These are phyloP conservation scores for Licmophora abbreviata DNA, from an alignment of 108 stramenopile genomes.

Conservation along the genomic window DNA sequence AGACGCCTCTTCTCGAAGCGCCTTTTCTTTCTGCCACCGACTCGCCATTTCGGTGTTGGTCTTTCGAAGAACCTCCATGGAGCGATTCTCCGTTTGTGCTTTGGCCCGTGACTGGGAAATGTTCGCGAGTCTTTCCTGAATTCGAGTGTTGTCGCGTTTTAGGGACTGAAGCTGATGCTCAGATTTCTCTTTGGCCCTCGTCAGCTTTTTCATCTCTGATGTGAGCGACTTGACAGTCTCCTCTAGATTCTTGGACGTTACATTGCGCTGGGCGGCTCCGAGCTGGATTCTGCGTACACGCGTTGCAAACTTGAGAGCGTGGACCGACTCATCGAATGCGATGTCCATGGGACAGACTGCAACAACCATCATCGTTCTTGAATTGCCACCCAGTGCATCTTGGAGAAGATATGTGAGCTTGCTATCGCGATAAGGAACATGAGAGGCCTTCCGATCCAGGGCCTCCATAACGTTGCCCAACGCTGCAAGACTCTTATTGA, in stretches of 20 bases:
- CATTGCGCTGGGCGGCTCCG: slow-evolving; percentile 81
- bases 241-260: slow-evolving; percentile 82
- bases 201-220: slow-evolving; percentile 61
- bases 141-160: slow-evolving; percentile 69
- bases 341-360: slow-evolving; percentile 82
- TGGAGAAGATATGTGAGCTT: slow-evolving; percentile 94
- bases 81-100: slow-evolving; percentile 60
- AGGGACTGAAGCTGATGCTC: slow-evolving; percentile 64
- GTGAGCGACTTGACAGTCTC: slow-evolving; percentile 84
- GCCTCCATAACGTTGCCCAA: slow-evolving; percentile 98
- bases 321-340: slow-evolving; percentile 92
- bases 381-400: slow-evolving; percentile 93
- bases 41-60: slow-evolving; percentile 72
- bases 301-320: slow-evolving; percentile 97
- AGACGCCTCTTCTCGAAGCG: slow-evolving; percentile 54
- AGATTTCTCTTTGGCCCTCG: slow-evolving; percentile 71
- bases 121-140: slow-evolving; percentile 67
- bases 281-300: slow-evolving; percentile 87
- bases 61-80: slow-evolving; percentile 65
- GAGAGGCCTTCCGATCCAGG: slow-evolving; percentile 78
- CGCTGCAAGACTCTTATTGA: slow-evolving; percentile 96
- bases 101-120: slow-evolving; percentile 41
- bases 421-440: slow-evolving; percentile 92
- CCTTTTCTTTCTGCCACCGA: slow-evolving; percentile 87
- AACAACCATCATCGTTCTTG: slow-evolving; percentile 94